Conservation (phyloP, 345 rosid species). For the Xanthoceras sorbifolium region DNA sequence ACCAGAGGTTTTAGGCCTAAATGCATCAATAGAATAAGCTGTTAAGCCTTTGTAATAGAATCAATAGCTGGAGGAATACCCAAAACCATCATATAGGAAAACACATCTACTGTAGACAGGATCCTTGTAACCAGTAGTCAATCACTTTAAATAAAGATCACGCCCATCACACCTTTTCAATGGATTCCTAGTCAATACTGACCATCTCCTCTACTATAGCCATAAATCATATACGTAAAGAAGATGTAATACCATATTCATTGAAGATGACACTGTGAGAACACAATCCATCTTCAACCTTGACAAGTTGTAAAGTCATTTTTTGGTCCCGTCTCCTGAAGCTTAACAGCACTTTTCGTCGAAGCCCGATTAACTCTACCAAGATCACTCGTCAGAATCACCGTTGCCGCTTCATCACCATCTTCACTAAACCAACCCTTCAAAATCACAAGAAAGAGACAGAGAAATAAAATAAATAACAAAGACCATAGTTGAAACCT, state of each 20-base stretch:
- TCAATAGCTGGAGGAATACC: not conserved
- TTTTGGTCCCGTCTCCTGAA: slow-evolving; percentile 96
- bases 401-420: slow-evolving; percentile 92
- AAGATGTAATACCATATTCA: slow-evolving; percentile 49
- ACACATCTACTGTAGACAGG: not conserved
- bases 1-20: too few species aligned
- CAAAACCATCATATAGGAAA: not conserved
- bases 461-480: not conserved
- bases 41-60: not conserved
- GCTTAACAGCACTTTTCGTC: slow-evolving; percentile 79
- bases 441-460: slow-evolving; percentile 13
- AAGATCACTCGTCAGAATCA: slow-evolving; percentile 71
- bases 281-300: slow-evolving; percentile 80
- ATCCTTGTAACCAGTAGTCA: too few species aligned
- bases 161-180: not conserved
- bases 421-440: slow-evolving; percentile 96
- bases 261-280: slow-evolving; percentile 47
- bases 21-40: not conserved
- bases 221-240: too few species aligned
- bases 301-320: slow-evolving; percentile 75
- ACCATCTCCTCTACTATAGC: not conserved
- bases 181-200: not conserved
- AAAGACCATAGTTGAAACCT: not conserved
- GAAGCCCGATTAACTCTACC: slow-evolving; percentile 74
- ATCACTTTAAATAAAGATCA: not conserved